A percentile compares a stretch with the other conserved stretches of the same genome.
Evolutionary conservation across 2,329 filamentous ascomycete species (phyloP).

Genomic region (Aschersonia sp.): DNA sequence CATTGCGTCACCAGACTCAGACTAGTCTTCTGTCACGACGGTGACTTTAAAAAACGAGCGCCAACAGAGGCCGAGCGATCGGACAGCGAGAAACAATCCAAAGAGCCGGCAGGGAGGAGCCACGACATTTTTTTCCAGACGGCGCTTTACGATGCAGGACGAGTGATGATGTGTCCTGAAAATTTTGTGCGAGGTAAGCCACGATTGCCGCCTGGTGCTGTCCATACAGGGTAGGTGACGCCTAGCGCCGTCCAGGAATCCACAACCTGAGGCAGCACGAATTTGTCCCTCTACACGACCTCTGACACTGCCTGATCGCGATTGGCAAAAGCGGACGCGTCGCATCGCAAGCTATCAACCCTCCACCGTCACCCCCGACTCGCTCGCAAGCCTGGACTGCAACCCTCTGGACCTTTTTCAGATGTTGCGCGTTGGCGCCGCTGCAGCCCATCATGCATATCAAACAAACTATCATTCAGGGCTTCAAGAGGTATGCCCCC

Average conservation of each 20-base stretch:
- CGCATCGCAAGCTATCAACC: background rate
- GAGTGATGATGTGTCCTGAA: background rate
- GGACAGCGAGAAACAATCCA: no score
- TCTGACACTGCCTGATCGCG: slow-evolving; percentile 1
- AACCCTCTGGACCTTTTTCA: slow-evolving; percentile 2
- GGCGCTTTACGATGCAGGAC: background rate
- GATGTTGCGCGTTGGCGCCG: slow-evolving; percentile 24
- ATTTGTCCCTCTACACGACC: slow-evolving; percentile 4
- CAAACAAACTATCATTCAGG: slow-evolving; percentile 99
- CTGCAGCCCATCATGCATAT: slow-evolving; percentile 65
- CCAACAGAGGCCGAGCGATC: no score
- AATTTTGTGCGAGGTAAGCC: no score
- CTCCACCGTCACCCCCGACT: background rate
- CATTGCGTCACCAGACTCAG: no score
- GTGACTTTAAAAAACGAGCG: no score
- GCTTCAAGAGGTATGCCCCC: slow-evolving; percentile 79
- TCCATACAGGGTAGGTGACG: no score
- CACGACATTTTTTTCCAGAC: no score
- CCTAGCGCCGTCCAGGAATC: background rate
- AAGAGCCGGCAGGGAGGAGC: no score
- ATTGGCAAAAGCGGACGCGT: slow-evolving; percentile 3
- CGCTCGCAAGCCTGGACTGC: background rate
- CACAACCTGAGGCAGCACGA: slow-evolving; percentile 3
- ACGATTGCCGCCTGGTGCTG: no score
- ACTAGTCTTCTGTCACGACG: no score